Percentiles rank a stretch among this genome's conserved stretches.
phyloP scores from a whole-genome alignment of 2,329 filamentous ascomycete genomes.

The Scedosporium aurantiacum region DNA sequence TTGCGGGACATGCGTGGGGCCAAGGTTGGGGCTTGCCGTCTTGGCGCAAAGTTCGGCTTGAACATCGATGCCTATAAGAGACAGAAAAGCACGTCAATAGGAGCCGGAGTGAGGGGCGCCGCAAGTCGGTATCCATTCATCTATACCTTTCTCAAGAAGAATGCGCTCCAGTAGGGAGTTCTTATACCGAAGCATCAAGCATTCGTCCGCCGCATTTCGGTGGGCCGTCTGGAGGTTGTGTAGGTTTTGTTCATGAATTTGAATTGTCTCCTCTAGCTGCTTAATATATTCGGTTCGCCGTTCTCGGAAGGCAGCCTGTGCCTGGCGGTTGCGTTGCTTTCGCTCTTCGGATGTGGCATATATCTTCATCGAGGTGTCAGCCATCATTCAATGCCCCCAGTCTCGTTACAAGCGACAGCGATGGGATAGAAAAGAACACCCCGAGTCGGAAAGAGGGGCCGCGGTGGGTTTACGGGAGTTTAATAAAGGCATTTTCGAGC shows the following conservation, averaged over 20 bases:
- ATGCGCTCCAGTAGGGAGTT: slow-evolving; percentile 94
- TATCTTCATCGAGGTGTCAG: slow-evolving; percentile 46
- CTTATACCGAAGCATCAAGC: slow-evolving; percentile 96
- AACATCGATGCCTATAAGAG: slow-evolving; percentile 72
- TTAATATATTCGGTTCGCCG: slow-evolving; percentile 98
- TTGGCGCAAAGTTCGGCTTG: slow-evolving; percentile 91
- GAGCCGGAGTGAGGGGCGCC: neutral
- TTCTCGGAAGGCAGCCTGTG: slow-evolving; percentile 93
- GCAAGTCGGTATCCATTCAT: neutral
- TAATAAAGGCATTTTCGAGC: no score
- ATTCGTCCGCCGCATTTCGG: slow-evolving; percentile 89
- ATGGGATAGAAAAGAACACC: no score
- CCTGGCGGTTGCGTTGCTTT: slow-evolving; percentile 94
- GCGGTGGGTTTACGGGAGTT: no score
- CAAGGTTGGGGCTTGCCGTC: slow-evolving; percentile 74
- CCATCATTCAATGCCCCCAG: neutral
- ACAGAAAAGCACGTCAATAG: slow-evolving; percentile 6
- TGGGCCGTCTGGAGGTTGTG: slow-evolving; percentile 90
- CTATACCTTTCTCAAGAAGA: slow-evolving; percentile 80
- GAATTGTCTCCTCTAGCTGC: slow-evolving; percentile 94
- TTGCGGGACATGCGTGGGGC: slow-evolving; percentile 55
- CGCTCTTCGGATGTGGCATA: slow-evolving; percentile 98
- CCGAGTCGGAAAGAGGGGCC: no score
- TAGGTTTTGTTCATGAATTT: slow-evolving; percentile 88
- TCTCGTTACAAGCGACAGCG: neutral